Base-by-base conservation (phyloP, 768 basidiomycete species). In the Cystobasidium onofrii region DNA sequence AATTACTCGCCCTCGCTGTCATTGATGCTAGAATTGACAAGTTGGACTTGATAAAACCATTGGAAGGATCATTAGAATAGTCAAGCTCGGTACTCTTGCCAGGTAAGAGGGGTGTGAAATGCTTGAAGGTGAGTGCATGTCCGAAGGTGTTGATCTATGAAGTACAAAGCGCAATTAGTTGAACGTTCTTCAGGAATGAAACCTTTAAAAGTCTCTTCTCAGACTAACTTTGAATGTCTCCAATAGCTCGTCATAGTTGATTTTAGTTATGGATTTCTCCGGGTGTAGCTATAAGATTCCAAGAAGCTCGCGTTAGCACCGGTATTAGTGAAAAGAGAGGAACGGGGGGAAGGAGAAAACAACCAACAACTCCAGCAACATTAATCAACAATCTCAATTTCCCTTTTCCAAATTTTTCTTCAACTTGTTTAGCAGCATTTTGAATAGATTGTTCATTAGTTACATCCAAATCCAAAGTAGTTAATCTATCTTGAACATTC, bases 71-170 rank as follows among this genome's bases (percentile, higher is more conserved):
- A 9, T 74, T 64, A 13, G 27, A 62, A 34, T 75, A 72, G 20
- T 72, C 73, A 0, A 73, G 57, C 18, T 73, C 62, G 2, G 73
- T 73, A 77, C 75, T 31, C 76, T 77, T 46, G 73, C 60, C 33
- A 0, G 83, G 83, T 1, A 84, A 76, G 36, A 84, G 80, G 3
- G 82, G 81, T 12, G 80, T 77, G 54, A 84, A 83, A 74, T 84
- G 82, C 72, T 83, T 83, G 79, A 82, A 84, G 0, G 82, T 78
- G 55, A 83, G 78, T 33, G 83, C 79, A 64, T 83, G 83, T 10
- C 82, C 82, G 34, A 84, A 80, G 4, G 83, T 81, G 77, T 84
- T 84, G 76, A 84, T 80, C 73, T 78, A 23, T n/a, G n/a, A n/a
- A n/a, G n/a, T n/a, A n/a, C n/a, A n/a, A n/a, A n/a, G n/a, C n/a